Evolutionary conservation across 768 basidiomycete species (phyloP), one percentile per base, ranked within the genome.

Genomic region (Leucosporidium yakuticum): DNA sequence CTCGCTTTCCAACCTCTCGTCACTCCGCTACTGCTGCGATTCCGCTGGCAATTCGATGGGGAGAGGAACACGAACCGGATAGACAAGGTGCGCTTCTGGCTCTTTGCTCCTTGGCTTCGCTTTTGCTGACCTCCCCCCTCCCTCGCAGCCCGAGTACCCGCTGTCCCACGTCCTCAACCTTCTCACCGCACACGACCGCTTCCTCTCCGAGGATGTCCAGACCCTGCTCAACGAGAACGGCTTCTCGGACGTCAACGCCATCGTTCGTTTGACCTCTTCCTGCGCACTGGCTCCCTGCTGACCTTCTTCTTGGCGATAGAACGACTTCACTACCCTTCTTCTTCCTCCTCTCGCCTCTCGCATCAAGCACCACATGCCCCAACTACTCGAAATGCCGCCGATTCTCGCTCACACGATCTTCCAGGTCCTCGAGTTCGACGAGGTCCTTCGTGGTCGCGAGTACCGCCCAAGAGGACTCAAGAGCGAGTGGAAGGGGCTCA

Each of bases 321-420:
- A 86, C 70, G 91, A 96, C 76, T 96, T 98, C 76, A 87, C 85
- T 4, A 78, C 84, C 12, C 82, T 90, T 32, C 85, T 97, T 29
- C 80, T 95, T 34, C 90, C 91, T 0, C 79, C 93, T 11, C 82
- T 94, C 4, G 81, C 86, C 11, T 83, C 86, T 36, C 91, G 97
- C 74, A 81, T 98, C 19, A 83, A 82, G 51, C 85, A 84, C 55
- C 87, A 89, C 0, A 81, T 93, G 47, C 89, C 92, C 0, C 77
- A 83, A 25, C 79, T 98, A 17, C 80, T 98, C 7, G 79, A 85
- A 3, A 86, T 87, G 71, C 90, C 69, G 4, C 73, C 96, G 0
- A 79, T 98, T 27, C 82, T 99, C 11, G 96, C 96, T 2, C 95
- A 99, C 76, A 97, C 93, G 1, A 88, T 98, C 58, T 95, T 95